Evolutionary conservation across 1,284 basidiomycete species (phyloP), one percentile per base, ranked within the genome.

Genomic region (Microbotryum saponariae): DNA sequence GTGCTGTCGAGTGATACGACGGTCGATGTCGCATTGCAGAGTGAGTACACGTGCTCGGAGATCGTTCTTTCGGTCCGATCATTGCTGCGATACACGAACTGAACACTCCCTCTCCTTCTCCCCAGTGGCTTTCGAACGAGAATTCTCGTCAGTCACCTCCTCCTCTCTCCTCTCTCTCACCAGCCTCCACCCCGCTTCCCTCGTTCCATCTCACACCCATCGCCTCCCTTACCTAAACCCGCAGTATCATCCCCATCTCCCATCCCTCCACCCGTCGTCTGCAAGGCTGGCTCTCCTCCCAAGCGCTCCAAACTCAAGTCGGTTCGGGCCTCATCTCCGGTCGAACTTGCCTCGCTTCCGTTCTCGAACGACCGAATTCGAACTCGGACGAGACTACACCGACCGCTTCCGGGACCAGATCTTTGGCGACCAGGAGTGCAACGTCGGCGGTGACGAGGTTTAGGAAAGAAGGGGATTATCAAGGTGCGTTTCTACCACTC

Each of bases 181-280:
- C 25, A 9, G 9, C 9, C 25, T n/a, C 47, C 48, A 21, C 37
- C 2, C 37, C 48, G 4, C 18, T 50, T 27, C 6, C 10, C 10
- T 12, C 48, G 6, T 4, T 16, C 27, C 21, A 14, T 10, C 42
- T 6, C 14, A 49, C 42, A n/a, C 37, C 21, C 44, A 25, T 21
- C 23, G 7, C 42, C 18, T 10, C 18, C 18, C 51, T 2, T 33
- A 8, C 37, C 45, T 1, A 12, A 20, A 20, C 20, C 1, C 29
- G 29, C 55, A 65, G 64, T 6, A 66, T 66, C 45, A 50, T 66
- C 20, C 65, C 65, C 37, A 52, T 66, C 6, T 63, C 63, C n/a
- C 46, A 60, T 33, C 51, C 62, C 2, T 31, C 62, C 1, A 63
- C 61, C 2, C 61, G 65, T 20, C 58, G 56, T 12, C 61, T 66